Evolutionary conservation across 176 grass and related monocot species (phyloP).

Genomic region (Chrysopogon serrulatus): DNA sequence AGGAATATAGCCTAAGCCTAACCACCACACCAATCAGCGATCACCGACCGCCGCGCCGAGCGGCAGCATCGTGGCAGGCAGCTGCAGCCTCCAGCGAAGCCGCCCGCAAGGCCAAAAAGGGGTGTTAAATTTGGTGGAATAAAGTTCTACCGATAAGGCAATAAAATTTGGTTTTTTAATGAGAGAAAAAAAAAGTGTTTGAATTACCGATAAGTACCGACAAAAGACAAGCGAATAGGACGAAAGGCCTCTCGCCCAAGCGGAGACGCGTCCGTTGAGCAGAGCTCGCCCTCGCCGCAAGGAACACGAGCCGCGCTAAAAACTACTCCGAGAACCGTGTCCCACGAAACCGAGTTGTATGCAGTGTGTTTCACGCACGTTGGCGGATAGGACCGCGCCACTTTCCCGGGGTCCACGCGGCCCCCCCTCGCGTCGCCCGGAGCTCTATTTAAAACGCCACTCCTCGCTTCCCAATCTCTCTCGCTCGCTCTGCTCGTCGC

Average conservation of each 20-base stretch:
- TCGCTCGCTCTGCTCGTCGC: not conserved
- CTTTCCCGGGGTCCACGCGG: not conserved
- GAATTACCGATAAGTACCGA: too few relatives aligned
- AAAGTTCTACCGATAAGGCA: too few relatives aligned
- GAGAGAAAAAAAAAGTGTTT: too few relatives aligned
- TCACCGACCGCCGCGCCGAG: not conserved
- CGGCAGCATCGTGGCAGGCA: not conserved
- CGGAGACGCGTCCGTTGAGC: not conserved
- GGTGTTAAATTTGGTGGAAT: too few relatives aligned
- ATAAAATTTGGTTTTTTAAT: too few relatives aligned
- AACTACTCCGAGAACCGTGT: not conserved
- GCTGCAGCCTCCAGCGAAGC: not conserved
- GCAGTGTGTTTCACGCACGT: not conserved
- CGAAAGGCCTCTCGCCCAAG: too few relatives aligned
- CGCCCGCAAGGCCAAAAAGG: not conserved
- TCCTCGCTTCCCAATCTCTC: not conserved
- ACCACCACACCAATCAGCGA: not conserved
- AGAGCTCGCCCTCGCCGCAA: not conserved
- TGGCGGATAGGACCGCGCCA: not conserved
- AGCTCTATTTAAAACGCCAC: conserved; percentile 41
- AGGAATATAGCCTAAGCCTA: not conserved
- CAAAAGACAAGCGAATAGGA: too few relatives aligned
- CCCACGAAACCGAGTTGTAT: not conserved
- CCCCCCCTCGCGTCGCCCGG: not conserved
- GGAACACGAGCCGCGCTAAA: conserved; percentile 18